Percentiles rank a stretch among this genome's conserved stretches.
phyloP scores from a whole-genome alignment of 208 protist species.

The Trypanosomatidae sp. region DNA sequence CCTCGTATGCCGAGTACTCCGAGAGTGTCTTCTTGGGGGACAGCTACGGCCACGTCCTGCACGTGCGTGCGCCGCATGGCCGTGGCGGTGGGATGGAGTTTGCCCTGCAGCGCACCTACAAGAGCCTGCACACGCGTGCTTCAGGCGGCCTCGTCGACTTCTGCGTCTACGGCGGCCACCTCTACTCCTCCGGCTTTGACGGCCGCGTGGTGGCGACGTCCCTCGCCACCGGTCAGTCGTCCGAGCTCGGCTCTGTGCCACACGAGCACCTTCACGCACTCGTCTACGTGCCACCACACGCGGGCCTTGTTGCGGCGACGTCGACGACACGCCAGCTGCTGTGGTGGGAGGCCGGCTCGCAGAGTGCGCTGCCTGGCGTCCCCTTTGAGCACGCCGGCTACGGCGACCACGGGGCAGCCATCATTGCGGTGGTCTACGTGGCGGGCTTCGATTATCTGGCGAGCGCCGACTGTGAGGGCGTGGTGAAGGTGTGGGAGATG shows the following conservation, averaged over 20 bases:
- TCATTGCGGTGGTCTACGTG: slow-evolving; percentile 62
- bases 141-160: slow-evolving; percentile 72
- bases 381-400: slow-evolving; percentile 34
- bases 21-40: slow-evolving; percentile 48
- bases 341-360: slow-evolving; percentile 58
- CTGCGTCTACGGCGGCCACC: slow-evolving; percentile 34
- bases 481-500: slow-evolving; percentile 87
- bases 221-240: slow-evolving; percentile 35
- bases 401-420: slow-evolving; percentile 25
- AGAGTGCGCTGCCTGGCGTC: slow-evolving; percentile 31
- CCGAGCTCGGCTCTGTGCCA: slow-evolving; percentile 5
- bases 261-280: slow-evolving; percentile 26
- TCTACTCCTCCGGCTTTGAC: slow-evolving; percentile 74
- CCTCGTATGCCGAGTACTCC: slow-evolving; percentile 27
- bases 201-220: slow-evolving; percentile 43
- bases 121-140: slow-evolving; percentile 37
- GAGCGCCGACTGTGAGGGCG: slow-evolving; percentile 61
- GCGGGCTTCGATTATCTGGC: slow-evolving; percentile 61
- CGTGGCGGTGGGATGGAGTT: slow-evolving; percentile 29
- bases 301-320: slow-evolving; percentile 33
- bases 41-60: slow-evolving; percentile 51
- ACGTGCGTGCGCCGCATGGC: slow-evolving; percentile 38
- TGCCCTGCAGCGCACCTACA: slow-evolving; percentile 24
- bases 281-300: slow-evolving; percentile 14
- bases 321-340: slow-evolving; percentile 30